phyloP scores from a whole-genome alignment of 208 protist species.

The Wallacemonas sp. region DNA sequence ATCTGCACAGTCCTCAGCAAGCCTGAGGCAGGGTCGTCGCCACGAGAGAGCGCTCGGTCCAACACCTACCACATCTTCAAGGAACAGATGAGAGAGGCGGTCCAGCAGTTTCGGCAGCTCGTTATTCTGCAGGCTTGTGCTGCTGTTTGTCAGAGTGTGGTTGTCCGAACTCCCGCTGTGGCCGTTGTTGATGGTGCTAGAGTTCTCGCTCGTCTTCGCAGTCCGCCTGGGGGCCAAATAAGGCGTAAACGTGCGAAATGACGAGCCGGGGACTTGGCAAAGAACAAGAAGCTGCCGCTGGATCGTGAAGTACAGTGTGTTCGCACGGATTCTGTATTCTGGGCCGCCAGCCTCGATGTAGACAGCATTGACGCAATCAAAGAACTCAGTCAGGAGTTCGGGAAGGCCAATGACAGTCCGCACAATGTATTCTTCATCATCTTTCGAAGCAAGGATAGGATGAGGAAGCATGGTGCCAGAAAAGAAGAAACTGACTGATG shows the following conservation, averaged over 20 bases:
- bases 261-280: conserved; percentile 25
- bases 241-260: conserved; percentile 35
- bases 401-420: conserved; percentile 59
- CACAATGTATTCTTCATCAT: conserved; percentile 81
- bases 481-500: too few species aligned
- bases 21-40: conserved; percentile 61
- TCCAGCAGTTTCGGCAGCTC: conserved; percentile 70
- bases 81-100: conserved; percentile 64
- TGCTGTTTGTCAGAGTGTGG: conserved; percentile 6
- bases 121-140: conserved; percentile 24
- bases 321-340: conserved; percentile 38
- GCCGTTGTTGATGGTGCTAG: conserved; percentile 1
- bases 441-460: conserved; percentile 84
- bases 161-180: conserved; percentile 5
- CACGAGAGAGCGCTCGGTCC: conserved; percentile 70
- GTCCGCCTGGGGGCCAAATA: not conserved
- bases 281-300: conserved; percentile 58
- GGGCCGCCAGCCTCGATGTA: conserved; percentile 50
- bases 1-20: conserved; percentile 71
- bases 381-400: conserved; percentile 60
- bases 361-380: conserved; percentile 59
- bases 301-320: conserved; percentile 59
- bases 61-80: conserved; percentile 66
- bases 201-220: not conserved
- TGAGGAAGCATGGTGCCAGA: conserved; percentile 85